Percentiles rank a stretch among this genome's conserved stretches.
Evolutionary conservation across 73 alveolate genomes (phyloP).

Genomic region (Uronychia setigera): DNA sequence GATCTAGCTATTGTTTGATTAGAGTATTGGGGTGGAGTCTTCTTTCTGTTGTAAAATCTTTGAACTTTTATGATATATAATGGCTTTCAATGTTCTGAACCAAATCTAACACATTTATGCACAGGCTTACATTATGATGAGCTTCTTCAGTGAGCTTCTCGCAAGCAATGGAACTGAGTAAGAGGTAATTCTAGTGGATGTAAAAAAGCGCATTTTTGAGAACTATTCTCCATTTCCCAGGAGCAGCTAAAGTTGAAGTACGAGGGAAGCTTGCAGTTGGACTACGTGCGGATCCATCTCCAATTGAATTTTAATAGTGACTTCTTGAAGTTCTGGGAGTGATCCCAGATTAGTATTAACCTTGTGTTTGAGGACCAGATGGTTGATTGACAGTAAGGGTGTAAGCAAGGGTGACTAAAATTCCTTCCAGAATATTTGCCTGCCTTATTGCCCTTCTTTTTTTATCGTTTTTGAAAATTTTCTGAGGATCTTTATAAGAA

Average conservation of each 20-base stretch:
- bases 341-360: too few relatives aligned
- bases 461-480: conserved; percentile 39
- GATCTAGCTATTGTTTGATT: not conserved
- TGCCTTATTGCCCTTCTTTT: conserved; percentile 29
- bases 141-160: not conserved
- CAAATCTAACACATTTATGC: not conserved
- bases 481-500: not conserved
- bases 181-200: not conserved
- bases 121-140: not conserved
- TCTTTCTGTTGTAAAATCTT: not conserved
- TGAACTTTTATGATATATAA: not conserved
- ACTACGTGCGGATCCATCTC: too few relatives aligned
- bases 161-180: not conserved
- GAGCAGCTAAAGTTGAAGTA: not conserved
- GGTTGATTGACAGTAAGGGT: not conserved
- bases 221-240: not conserved
- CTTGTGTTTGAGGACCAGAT: too few relatives aligned
- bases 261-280: not conserved
- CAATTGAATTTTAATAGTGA: too few relatives aligned
- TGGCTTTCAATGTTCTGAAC: not conserved
- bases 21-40: not conserved
- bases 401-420: conserved; percentile 28
- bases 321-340: too few relatives aligned
- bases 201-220: not conserved
- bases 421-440: conserved; percentile 18